These are phyloP conservation scores for Hordeum marinum DNA, from an alignment of 176 grass and related monocot genomes.

Conservation along the genomic window DNA sequence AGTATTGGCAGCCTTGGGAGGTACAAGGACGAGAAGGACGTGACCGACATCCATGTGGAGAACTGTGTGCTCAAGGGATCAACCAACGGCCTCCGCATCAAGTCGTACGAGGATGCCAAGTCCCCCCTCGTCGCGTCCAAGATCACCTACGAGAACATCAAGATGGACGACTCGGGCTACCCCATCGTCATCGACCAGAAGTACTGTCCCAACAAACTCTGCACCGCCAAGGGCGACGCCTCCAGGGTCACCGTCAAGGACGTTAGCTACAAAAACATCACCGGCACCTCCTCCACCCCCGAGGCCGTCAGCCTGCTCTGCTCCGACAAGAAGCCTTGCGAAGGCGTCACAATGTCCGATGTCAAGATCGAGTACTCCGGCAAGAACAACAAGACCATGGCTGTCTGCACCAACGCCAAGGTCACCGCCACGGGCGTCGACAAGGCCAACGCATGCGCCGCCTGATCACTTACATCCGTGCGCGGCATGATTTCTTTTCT, in stretches of 20 bases:
- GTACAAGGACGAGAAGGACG: conserved; percentile 66
- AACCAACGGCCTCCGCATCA: conserved; percentile 62
- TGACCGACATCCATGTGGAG: conserved; percentile 43
- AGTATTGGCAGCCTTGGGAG: conserved; percentile 59
- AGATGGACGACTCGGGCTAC: conserved; percentile 29
- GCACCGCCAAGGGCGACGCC: conserved; percentile 11
- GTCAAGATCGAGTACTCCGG: conserved; percentile 23
- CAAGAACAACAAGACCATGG: conserved; percentile 3
- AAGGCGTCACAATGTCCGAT: conserved; percentile 24
- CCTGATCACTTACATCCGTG: background rate
- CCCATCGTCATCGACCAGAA: conserved; percentile 72
- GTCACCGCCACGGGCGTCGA: background rate
- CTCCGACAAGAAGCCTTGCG: conserved; percentile 37
- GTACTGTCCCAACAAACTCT: conserved; percentile 65
- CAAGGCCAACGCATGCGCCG: background rate
- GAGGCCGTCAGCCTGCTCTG: conserved; percentile 48
- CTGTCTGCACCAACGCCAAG: background rate
- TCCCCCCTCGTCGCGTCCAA: conserved; percentile 17
- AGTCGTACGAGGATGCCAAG: conserved; percentile 44
- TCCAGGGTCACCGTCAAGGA: conserved; percentile 53
- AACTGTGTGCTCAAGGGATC: conserved; percentile 47
- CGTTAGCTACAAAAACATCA: conserved; percentile 50
- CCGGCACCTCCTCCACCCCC: conserved; percentile 40
- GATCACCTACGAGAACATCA: conserved; percentile 49
- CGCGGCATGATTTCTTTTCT: background rate